A percentile compares a stretch with the other conserved stretches of the same genome.
Conservation (phyloP, 257 asterid genomes). For the Solanum gracilifrons region DNA sequence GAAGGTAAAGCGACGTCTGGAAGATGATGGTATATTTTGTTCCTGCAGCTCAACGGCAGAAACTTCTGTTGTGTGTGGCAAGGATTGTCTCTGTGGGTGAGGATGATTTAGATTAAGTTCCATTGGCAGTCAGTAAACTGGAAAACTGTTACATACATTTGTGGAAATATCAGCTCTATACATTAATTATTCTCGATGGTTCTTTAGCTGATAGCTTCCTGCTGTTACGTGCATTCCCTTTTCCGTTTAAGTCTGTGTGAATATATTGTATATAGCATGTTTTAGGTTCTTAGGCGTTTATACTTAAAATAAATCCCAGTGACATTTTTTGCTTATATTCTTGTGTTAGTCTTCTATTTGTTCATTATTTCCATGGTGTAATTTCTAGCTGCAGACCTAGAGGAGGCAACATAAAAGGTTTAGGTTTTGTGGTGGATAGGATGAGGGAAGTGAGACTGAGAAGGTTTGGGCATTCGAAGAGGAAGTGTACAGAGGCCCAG, state of each 20-base stretch:
- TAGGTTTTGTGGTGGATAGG: background rate
- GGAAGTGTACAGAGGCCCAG: background rate
- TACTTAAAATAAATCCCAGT: background rate
- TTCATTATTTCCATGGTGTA: background rate
- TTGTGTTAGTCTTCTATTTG: background rate
- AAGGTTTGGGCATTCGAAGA: background rate
- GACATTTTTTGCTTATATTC: background rate
- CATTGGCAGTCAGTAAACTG: background rate
- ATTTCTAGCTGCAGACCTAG: background rate
- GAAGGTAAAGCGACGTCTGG: constrained; percentile 68
- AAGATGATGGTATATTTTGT: constrained; percentile 90
- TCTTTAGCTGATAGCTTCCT: background rate
- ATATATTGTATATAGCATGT: background rate
- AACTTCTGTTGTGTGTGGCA: constrained; percentile 67
- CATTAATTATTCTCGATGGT: background rate
- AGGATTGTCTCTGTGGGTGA: constrained; percentile 92
- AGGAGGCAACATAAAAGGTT: background rate
- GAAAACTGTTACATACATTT: background rate
- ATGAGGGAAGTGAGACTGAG: background rate
- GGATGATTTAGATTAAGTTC: constrained; percentile 8
- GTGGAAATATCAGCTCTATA: background rate
- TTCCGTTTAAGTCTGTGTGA: background rate
- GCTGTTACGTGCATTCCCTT: background rate
- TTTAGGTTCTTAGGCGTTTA: background rate
- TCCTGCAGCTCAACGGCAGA: constrained; percentile 64